Evolutionary conservation across 768 basidiomycete species (phyloP), one percentile per base, ranked within the genome.

Genomic region (Solioccasus polychromus): DNA sequence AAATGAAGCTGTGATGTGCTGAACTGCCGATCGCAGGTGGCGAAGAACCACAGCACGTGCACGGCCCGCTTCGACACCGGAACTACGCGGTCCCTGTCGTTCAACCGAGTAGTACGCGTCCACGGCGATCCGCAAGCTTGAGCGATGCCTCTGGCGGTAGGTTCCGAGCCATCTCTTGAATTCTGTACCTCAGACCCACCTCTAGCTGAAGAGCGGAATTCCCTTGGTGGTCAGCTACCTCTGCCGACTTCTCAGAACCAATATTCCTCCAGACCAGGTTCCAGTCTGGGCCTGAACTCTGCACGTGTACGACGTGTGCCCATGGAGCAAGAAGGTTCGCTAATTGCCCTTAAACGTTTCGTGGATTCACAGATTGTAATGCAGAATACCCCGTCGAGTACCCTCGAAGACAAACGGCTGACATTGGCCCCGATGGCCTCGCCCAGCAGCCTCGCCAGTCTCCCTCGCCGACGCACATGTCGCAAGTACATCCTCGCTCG

Each of bases 51-150:
- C 66, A 63, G 26, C 44, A 49, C 4, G 41, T 26, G 18, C 66
- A 63, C 43, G 61, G 55, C 17, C 24, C 43, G 10, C 39, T 49
- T 42, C 66, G 62, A 46, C 65, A 59, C 26, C 58, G 64, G 20
- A 63, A 32, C 39, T 55, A 67, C 25, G 60, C 28, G 22, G 51
- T 58, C 20, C 43, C 64, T 40, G 47, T 51, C 37, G 37, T 59
- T 32, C 68, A 70, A 45, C 76, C 78, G 24, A 68, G 71, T 10
- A 69, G 55, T 47, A 71, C 72, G n/a, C 78, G 85, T 29, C 78
- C 83, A 39, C 72, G 87, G 45, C 75, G 87, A 44, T 88, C 86
- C n/a, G 83, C 84, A 14, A 88, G 86, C 61, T 68, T 89, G 39
- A 88, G 85, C 56, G 85, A 88, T 59, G 79, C 81, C 23, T 58